Conservation (phyloP, 202 grass and related monocot species). For the Schoenoplectus triqueter region DNA sequence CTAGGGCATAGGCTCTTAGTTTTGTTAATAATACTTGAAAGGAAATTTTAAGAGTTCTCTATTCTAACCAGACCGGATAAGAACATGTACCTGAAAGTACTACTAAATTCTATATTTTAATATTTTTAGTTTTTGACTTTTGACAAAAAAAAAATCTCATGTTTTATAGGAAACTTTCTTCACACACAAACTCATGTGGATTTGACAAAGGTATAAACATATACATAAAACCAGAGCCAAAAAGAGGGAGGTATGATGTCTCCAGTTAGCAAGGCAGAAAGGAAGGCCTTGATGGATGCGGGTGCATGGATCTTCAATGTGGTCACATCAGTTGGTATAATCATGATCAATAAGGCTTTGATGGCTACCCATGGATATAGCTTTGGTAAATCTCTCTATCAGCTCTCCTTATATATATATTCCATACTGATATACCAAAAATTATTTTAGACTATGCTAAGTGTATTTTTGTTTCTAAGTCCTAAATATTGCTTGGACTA, state of each 20-base stretch:
- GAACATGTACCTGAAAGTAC: too few species aligned
- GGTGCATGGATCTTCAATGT: slow-evolving; percentile 93
- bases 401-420: not conserved
- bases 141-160: not conserved
- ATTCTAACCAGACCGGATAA: too few species aligned
- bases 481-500: not conserved
- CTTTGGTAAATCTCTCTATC: slow-evolving; percentile 59
- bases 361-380: slow-evolving; percentile 83
- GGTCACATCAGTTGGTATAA: slow-evolving; percentile 87
- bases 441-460: not conserved
- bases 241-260: slow-evolving; percentile 48
- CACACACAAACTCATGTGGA: not conserved
- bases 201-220: not conserved
- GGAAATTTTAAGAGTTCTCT: too few species aligned
- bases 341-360: slow-evolving; percentile 95
- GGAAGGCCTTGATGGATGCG: slow-evolving; percentile 80
- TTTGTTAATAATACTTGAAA: too few species aligned
- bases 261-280: slow-evolving; percentile 70
- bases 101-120: not conserved
- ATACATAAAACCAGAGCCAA: slow-evolving; percentile 8
- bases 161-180: slow-evolving; percentile 18
- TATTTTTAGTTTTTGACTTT: not conserved
- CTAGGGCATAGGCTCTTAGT: too few species aligned
- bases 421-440: not conserved
- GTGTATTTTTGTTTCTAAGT: not conserved